Evolutionary conservation across 345 rosid genomes (phyloP), one percentile per base, ranked within the genome.

Genomic region (Eucalyptus grandis): DNA sequence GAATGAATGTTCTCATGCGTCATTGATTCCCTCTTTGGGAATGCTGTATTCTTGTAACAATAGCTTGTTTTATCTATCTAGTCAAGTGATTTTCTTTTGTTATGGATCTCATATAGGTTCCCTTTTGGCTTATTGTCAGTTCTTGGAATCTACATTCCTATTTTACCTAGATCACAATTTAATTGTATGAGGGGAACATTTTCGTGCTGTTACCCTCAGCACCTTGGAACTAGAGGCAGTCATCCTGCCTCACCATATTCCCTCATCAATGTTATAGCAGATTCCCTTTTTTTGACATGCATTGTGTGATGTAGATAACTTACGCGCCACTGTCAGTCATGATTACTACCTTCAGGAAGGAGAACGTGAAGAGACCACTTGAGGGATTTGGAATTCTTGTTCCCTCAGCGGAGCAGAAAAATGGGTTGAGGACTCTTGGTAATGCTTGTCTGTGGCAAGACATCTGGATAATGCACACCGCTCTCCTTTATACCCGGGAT

Each of bases 321-420:
- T 97, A 98, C 88, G 87, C 96, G 97, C 98, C 99, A 50, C 91
- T 98, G 49, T 98, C 99, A 44, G 95, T 98, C 90, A 89, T 98
- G 58, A 94, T 96, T 91, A 98, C 98, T 24, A 91, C 98, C 90
- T 98, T 98, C 91, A 93, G 93, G 92, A 97, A 96, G 93, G 96
- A 98, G 93, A 95, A 94, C 86, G 97, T 98, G 92, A 96, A 95
- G 93, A 94, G 92, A 86, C 98, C 99, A 47, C 96, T 96, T 17
- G 96, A 95, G 95, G 99, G 99, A 83, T 98, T 98, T 92, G 99
- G 99, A 89, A 97, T 98, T 93, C 98, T 98, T 87, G 91, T 98
- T 92, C 99, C 99, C 62, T 94, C 99, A 26, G 95, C 90, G 91
- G 99, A 98, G 93, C 97, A 95, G 91, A 90, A 94, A 58, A 95